These are phyloP conservation scores for Dactylellina parvicollis DNA, from an alignment of 2,329 filamentous ascomycete genomes.

Conservation along the genomic window DNA sequence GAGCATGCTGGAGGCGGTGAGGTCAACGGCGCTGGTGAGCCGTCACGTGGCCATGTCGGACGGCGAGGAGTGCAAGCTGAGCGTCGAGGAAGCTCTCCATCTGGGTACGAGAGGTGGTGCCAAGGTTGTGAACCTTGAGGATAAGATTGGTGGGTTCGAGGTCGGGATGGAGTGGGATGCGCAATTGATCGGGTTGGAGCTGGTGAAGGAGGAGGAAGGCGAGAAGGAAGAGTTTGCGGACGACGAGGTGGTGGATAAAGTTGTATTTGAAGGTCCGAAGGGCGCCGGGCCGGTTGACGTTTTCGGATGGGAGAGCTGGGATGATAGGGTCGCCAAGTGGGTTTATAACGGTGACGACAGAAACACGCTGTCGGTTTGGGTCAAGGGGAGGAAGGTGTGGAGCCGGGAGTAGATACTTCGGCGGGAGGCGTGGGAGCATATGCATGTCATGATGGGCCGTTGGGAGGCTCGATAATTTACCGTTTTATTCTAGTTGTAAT, in stretches of 20 bases:
- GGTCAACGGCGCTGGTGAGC: slow-evolving; percentile 82
- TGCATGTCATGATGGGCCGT: not conserved
- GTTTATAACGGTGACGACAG: slow-evolving; percentile 91
- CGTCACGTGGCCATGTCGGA: slow-evolving; percentile 73
- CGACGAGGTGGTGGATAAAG: slow-evolving; percentile 61
- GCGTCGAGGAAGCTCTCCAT: slow-evolving; percentile 86
- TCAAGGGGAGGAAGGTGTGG: slow-evolving; percentile 78
- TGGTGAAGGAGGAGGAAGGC: slow-evolving; percentile 60
- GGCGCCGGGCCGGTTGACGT: slow-evolving; percentile 78
- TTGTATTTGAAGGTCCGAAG: slow-evolving; percentile 56
- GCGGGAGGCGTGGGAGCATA: not conserved
- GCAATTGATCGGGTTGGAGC: slow-evolving; percentile 76
- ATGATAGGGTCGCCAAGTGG: slow-evolving; percentile 90
- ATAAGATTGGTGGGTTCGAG: slow-evolving; percentile 81
- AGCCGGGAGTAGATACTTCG: slow-evolving; percentile 4
- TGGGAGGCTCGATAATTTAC: not conserved
- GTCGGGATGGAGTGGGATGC: slow-evolving; percentile 91
- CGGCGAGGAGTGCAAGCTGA: slow-evolving; percentile 71
- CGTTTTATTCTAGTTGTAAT: not conserved
- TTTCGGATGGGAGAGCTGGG: slow-evolving; percentile 91
- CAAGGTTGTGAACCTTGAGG: slow-evolving; percentile 76
- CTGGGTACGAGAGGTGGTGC: slow-evolving; percentile 90
- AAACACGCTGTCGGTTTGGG: slow-evolving; percentile 90
- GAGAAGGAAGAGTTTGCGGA: slow-evolving; percentile 56
- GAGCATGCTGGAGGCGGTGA: slow-evolving; percentile 81